Conservation (phyloP, 2,329 filamentous ascomycete genomes). For the Fusarium pilosicola region DNA sequence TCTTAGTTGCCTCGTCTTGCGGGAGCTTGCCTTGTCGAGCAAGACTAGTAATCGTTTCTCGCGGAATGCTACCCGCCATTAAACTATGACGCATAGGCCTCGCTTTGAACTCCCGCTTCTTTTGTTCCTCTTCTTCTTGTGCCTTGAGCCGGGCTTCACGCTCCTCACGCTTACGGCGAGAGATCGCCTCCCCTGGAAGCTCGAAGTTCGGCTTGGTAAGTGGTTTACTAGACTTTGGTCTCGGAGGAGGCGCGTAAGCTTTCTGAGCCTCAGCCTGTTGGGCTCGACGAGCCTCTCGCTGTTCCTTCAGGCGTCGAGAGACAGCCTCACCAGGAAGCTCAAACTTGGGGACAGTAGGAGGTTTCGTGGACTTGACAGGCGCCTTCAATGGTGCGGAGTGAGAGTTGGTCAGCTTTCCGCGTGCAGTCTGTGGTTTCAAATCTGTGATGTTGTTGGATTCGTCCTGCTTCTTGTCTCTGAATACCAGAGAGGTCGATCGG, state of each 20-base stretch:
- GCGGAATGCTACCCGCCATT: slow-evolving; percentile 56
- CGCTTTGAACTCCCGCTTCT: slow-evolving; percentile 72
- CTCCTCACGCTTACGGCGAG: slow-evolving; percentile 64
- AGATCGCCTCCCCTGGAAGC: slow-evolving; percentile 71
- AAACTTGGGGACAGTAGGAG: slow-evolving; percentile 65
- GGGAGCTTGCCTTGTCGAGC: slow-evolving; percentile 60
- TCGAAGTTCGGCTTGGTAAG: slow-evolving; percentile 68
- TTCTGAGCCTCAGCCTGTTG: slow-evolving; percentile 50
- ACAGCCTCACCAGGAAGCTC: slow-evolving; percentile 72
- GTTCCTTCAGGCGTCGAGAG: slow-evolving; percentile 65
- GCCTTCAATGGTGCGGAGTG: slow-evolving; percentile 51
- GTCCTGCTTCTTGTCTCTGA: slow-evolving; percentile 45
- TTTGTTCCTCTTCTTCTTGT: slow-evolving; percentile 69
- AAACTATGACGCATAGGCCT: slow-evolving; percentile 62
- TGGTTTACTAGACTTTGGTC: slow-evolving; percentile 62
- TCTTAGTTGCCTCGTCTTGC: slow-evolving; percentile 39
- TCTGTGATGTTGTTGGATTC: slow-evolving; percentile 25
- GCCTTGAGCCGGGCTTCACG: slow-evolving; percentile 64
- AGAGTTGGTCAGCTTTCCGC: slow-evolving; percentile 29
- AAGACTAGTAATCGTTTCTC: slow-evolving; percentile 68
- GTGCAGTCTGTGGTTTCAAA: slow-evolving; percentile 22
- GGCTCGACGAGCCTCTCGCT: slow-evolving; percentile 64
- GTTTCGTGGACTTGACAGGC: slow-evolving; percentile 62
- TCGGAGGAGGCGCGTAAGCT: slow-evolving; percentile 52
- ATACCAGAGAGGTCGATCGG: slow-evolving; percentile 54